Evolutionary conservation across 2,329 filamentous ascomycete species (phyloP), one percentile per base, ranked within the genome.

Genomic region (Phaeosphaeria sp.): DNA sequence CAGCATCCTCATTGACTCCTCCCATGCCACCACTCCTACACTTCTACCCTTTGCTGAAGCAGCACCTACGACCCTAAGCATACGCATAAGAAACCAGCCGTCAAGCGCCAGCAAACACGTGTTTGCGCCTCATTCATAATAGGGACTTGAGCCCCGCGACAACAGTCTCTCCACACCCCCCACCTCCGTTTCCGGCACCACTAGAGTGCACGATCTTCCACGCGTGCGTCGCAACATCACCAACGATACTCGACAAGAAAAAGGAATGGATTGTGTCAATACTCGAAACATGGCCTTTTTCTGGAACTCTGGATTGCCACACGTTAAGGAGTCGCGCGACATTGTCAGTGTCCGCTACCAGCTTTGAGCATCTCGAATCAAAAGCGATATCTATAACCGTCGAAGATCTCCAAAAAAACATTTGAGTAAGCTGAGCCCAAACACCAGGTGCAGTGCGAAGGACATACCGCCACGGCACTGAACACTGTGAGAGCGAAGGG

Each of bases 261-360:
- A 18, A 65, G 66, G 60, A 66, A 71, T 68, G 66, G 56, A 63
- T 53, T 49, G 54, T 52, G 46, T 56, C 47, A 54, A 54, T 58
- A 61, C 55, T 47, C 64, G 54, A 65, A 59, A 62, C 62, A 71
- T 71, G 67, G 67, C 66, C 50, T 65, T 57, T 67, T 63, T 51
- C 57, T 60, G 67, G 66, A 63, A 60, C 59, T 64, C 56, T 50
- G 65, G 61, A 54, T 61, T 65, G 55, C 65, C 65, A 46, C 59
- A 63, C 59, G 64, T 62, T 55, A 63, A 64, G 57, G 68, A 68
- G 60, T 58, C 64, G 62, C 65, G 60, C 59, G 46, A 65, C 46
- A 61, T 62, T 53, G 60, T 65, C 58, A 58, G 63, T 66, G 62
- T 59, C 48, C 54, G 58, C 52, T 60, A 66, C 65, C 61, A 59